Evolutionary conservation across 2,329 filamentous ascomycete genomes (phyloP).

Genomic region (Dactylellina drechsleri): DNA sequence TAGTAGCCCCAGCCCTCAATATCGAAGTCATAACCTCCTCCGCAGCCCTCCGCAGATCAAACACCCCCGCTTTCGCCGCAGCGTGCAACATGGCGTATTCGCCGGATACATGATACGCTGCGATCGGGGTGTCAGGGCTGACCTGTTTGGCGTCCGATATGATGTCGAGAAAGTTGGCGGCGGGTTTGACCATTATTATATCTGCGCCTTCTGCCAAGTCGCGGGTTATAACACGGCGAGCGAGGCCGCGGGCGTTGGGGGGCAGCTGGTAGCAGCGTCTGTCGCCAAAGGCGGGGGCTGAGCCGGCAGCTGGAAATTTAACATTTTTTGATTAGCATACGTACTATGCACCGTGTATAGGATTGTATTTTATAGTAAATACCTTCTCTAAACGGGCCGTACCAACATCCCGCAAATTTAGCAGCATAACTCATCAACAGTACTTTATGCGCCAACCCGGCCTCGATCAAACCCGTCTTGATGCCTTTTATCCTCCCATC

Average conservation of each 20-base stretch:
- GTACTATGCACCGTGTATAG: not conserved
- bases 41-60: conserved; percentile 92
- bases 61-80: conserved; percentile 92
- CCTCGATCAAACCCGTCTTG: conserved; percentile 96
- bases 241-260: conserved; percentile 88
- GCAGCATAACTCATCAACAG: conserved; percentile 97
- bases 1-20: conserved; percentile 88
- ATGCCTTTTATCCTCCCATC: conserved; percentile 96
- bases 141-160: conserved; percentile 97
- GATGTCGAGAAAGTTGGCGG: conserved; percentile 94
- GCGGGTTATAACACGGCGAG: conserved; percentile 85
- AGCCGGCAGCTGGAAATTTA: conserved; percentile 73
- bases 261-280: conserved; percentile 96
- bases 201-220: conserved; percentile 95
- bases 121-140: conserved; percentile 87
- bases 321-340: not conserved
- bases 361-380: not conserved
- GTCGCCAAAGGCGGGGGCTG: conserved; percentile 89
- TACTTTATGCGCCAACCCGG: conserved; percentile 88
- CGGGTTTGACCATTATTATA: conserved; percentile 99
- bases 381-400: conserved; percentile 93
- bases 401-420: conserved; percentile 96
- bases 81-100: conserved; percentile 99
- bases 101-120: conserved; percentile 95
- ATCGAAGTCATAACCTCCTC: conserved; percentile 96